Percentiles rank a stretch among this genome's conserved stretches.
These are phyloP conservation scores for Gymnopilus junonius DNA, from an alignment of 768 basidiomycete genomes.

Conservation along the genomic window DNA sequence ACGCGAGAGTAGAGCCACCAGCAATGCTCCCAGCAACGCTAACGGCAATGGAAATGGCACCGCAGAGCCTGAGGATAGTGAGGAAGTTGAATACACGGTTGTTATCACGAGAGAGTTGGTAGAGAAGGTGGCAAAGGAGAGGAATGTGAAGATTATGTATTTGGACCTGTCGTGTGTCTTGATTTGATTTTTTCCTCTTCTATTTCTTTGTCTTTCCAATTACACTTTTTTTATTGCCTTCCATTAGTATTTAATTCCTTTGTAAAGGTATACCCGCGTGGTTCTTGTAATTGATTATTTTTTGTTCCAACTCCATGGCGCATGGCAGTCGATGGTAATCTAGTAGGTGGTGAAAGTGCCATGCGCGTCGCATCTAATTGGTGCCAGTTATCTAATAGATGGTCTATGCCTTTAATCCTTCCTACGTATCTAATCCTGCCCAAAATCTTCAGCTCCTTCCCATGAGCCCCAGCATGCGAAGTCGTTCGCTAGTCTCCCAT, in stretches of 20 bases:
- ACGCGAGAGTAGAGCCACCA: conserved; percentile 9
- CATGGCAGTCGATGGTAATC: neutral
- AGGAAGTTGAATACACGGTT: conserved; percentile 35
- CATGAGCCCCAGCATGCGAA: conserved; percentile 50
- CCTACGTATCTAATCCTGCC: conserved; percentile 22
- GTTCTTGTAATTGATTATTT: conserved; percentile 5
- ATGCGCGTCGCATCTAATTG: neutral
- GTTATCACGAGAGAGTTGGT: conserved; percentile 45
- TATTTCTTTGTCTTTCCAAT: conserved; percentile 1
- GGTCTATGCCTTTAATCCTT: neutral
- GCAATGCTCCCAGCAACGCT: neutral
- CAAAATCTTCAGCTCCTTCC: conserved; percentile 42
- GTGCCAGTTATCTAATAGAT: neutral
- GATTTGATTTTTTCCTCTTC: neutral
- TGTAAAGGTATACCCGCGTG: conserved; percentile 16
- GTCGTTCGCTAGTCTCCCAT: conserved; percentile 44
- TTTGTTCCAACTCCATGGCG: neutral
- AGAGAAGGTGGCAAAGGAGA: conserved; percentile 63
- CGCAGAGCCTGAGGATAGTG: conserved; percentile 19
- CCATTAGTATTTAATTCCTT: conserved; percentile 6
- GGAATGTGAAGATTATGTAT: conserved; percentile 74
- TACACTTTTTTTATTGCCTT: neutral
- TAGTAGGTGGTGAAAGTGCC: no score
- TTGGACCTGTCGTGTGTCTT: conserved; percentile 64
- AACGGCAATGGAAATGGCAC: conserved; percentile 25